Percentiles rank a stretch among this genome's conserved stretches.
These are phyloP conservation scores for Xenoacremonium recifei DNA, from an alignment of 2,329 filamentous ascomycete species.

Conservation along the genomic window DNA sequence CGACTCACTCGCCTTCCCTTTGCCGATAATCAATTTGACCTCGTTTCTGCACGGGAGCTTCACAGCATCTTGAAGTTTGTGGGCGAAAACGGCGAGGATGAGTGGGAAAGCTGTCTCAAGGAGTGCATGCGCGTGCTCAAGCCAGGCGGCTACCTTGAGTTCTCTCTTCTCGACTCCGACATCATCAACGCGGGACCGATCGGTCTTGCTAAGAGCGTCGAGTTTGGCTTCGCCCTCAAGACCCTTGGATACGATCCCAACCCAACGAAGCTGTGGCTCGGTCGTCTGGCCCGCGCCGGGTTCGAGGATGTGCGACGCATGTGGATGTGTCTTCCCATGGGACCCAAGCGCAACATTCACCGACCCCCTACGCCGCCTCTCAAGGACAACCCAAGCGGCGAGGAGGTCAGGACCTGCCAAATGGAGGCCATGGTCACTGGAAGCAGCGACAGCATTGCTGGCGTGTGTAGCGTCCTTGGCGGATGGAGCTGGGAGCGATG, in stretches of 20 bases:
- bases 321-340: constrained; percentile 89
- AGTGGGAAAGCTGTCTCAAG: constrained; percentile 80
- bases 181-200: constrained; percentile 80
- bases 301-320: constrained; percentile 80
- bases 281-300: constrained; percentile 69
- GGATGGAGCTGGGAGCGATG: constrained; percentile 96
- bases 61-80: constrained; percentile 79
- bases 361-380: constrained; percentile 28
- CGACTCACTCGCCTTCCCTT: constrained; percentile 82
- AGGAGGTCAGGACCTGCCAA: constrained; percentile 45
- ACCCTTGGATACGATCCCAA: constrained; percentile 86
- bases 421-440: constrained; percentile 64
- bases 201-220: constrained; percentile 79
- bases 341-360: constrained; percentile 40
- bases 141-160: constrained; percentile 90
- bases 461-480: constrained; percentile 77
- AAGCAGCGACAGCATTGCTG: constrained; percentile 69
- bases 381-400: constrained; percentile 37
- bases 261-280: constrained; percentile 78
- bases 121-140: constrained; percentile 92
- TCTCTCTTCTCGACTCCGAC: constrained; percentile 84
- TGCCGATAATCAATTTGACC: constrained; percentile 80
- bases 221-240: constrained; percentile 88
- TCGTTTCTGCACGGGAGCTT: constrained; percentile 85
- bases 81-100: constrained; percentile 68